Conservation (phyloP, 2,329 filamentous ascomycete species). For the Aspergillus sp. region DNA sequence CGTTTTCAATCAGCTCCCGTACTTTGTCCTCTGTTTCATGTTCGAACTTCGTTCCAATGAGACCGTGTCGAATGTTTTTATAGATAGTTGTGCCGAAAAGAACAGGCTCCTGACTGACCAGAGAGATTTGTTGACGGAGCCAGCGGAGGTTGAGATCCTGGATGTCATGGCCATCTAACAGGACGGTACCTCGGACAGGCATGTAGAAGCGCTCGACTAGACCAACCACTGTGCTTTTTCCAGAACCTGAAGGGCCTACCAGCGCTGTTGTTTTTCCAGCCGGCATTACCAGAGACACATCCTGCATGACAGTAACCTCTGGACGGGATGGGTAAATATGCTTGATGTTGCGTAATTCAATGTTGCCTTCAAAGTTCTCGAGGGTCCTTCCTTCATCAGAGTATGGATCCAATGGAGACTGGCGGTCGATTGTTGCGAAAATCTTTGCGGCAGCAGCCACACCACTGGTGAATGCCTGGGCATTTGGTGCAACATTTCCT, state of each 20-base stretch:
- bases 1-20: slow-evolving; percentile 72
- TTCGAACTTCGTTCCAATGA: slow-evolving; percentile 83
- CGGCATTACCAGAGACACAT: slow-evolving; percentile 77
- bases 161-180: slow-evolving; percentile 82
- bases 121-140: slow-evolving; percentile 87
- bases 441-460: slow-evolving; percentile 89
- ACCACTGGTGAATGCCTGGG: slow-evolving; percentile 82
- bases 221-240: slow-evolving; percentile 93
- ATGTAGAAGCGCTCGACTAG: slow-evolving; percentile 94
- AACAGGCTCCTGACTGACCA: slow-evolving; percentile 92
- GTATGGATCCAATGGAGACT: slow-evolving; percentile 80
- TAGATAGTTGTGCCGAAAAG: slow-evolving; percentile 89
- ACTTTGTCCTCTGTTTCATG: slow-evolving; percentile 69
- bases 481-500: slow-evolving; percentile 82
- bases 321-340: slow-evolving; percentile 95
- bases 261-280: slow-evolving; percentile 91
- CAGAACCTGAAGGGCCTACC: slow-evolving; percentile 91
- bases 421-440: slow-evolving; percentile 87
- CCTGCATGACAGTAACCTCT: slow-evolving; percentile 85
- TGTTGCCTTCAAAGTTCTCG: slow-evolving; percentile 72
- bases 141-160: slow-evolving; percentile 82
- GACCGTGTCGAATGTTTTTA: slow-evolving; percentile 85
- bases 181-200: slow-evolving; percentile 77
- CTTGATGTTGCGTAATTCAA: slow-evolving; percentile 81
- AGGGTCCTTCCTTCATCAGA: slow-evolving; percentile 73